These are phyloP conservation scores for Nematodospora anomalae DNA, from an alignment of 1,139 yeast species.

Conservation along the genomic window DNA sequence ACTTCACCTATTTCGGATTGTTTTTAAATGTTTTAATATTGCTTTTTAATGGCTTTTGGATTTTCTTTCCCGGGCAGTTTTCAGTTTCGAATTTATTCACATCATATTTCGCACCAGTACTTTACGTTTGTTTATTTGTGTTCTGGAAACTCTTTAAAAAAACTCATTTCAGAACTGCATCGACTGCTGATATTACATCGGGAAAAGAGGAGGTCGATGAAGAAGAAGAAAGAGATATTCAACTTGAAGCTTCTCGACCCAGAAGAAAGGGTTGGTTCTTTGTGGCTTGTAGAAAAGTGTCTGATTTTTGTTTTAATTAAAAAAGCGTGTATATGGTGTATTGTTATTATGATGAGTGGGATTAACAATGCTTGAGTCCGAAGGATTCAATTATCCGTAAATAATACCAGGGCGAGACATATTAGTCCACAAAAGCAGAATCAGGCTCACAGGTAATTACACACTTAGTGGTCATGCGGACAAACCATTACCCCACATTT, in stretches of 20 bases:
- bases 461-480: too few species aligned
- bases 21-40: constrained; percentile 27
- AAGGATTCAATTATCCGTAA: too few species aligned
- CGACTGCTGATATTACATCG: constrained; percentile 38
- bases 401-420: too few species aligned
- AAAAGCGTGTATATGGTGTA: too few species aligned
- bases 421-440: too few species aligned
- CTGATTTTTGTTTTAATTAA: neutral
- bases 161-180: constrained; percentile 31
- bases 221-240: constrained; percentile 21
- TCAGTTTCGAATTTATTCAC: constrained; percentile 39
- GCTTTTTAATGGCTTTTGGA: constrained; percentile 43
- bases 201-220: constrained; percentile 38
- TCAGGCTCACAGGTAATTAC: too few species aligned
- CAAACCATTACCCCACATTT: too few species aligned
- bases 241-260: neutral
- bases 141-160: constrained; percentile 39
- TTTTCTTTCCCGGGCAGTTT: constrained; percentile 41
- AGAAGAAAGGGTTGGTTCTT: neutral
- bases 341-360: too few species aligned
- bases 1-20: constrained; percentile 33
- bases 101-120: constrained; percentile 42
- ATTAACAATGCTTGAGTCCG: too few species aligned
- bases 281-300: neutral
- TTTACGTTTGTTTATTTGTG: constrained; percentile 25